Percentiles rank a stretch among this genome's conserved stretches.
phyloP scores from a whole-genome alignment of 2,329 filamentous ascomycete genomes.

The Colletotrichum ledebouriae region DNA sequence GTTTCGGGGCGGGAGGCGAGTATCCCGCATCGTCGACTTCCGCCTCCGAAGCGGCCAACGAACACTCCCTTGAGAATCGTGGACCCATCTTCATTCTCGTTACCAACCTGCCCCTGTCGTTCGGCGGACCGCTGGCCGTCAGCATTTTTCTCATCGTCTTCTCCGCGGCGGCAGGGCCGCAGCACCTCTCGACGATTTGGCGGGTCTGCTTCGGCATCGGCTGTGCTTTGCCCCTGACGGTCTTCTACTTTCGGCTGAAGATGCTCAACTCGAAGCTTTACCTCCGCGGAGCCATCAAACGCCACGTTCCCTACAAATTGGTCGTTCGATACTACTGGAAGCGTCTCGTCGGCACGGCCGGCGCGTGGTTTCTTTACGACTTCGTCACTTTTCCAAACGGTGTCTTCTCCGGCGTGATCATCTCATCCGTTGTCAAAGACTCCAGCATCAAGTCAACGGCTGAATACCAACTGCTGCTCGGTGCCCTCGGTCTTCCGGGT shows the following conservation, averaged over 20 bases:
- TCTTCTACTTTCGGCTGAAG: slow-evolving; percentile 69
- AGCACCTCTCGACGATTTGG: slow-evolving; percentile 58
- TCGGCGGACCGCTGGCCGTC: slow-evolving; percentile 55
- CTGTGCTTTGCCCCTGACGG: slow-evolving; percentile 62
- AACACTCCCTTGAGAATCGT: slow-evolving; percentile 54
- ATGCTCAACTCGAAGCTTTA: slow-evolving; percentile 66
- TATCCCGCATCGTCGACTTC: slow-evolving; percentile 62
- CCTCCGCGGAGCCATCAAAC: slow-evolving; percentile 66
- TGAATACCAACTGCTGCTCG: slow-evolving; percentile 63
- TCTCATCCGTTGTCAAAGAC: slow-evolving; percentile 53
- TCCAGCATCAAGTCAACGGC: slow-evolving; percentile 58
- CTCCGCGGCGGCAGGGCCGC: slow-evolving; percentile 49
- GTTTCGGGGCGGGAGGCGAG: slow-evolving; percentile 61
- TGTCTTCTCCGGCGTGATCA: slow-evolving; percentile 60
- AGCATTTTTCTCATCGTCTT: slow-evolving; percentile 62
- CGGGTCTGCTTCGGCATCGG: slow-evolving; percentile 64
- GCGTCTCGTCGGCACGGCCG: slow-evolving; percentile 64
- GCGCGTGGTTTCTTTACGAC: slow-evolving; percentile 69
- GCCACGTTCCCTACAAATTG: slow-evolving; percentile 62
- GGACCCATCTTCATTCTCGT: slow-evolving; percentile 61
- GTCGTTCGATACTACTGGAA: slow-evolving; percentile 68
- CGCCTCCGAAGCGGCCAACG: slow-evolving; percentile 62
- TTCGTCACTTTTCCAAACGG: slow-evolving; percentile 63
- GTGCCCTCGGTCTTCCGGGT: slow-evolving; percentile 60
- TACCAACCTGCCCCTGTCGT: slow-evolving; percentile 54